Evolutionary conservation across 306 rosid genomes (phyloP).

Genomic region (Lablab purpureus): DNA sequence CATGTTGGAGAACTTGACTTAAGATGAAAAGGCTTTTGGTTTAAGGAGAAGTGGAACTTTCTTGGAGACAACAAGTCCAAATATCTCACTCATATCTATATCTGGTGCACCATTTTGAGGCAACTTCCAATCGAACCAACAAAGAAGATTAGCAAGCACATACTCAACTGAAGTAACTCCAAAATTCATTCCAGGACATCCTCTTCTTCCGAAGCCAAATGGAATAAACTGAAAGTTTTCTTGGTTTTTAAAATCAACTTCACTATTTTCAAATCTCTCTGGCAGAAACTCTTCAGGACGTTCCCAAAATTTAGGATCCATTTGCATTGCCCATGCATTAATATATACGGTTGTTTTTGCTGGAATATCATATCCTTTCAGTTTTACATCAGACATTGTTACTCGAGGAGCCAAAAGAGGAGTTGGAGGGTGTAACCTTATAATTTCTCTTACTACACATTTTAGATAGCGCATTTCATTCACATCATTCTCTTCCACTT

Average conservation of each 20-base stretch:
- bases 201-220: constrained; percentile 51
- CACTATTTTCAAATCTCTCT: constrained; percentile 43
- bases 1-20: not conserved
- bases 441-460: constrained; percentile 58
- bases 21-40: constrained; percentile 9
- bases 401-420: constrained; percentile 54
- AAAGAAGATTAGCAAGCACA: constrained; percentile 55
- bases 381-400: constrained; percentile 35
- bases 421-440: constrained; percentile 59
- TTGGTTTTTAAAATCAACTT: constrained; percentile 33
- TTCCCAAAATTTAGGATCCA: constrained; percentile 48
- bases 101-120: not conserved
- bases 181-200: constrained; percentile 44
- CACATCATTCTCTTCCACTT: constrained; percentile 52
- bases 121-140: constrained; percentile 50
- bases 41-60: constrained; percentile 46
- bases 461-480: constrained; percentile 60
- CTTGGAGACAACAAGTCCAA: constrained; percentile 29
- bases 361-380: constrained; percentile 56
- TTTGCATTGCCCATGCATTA: constrained; percentile 62
- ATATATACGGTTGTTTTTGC: constrained; percentile 49
- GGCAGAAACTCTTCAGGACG: constrained; percentile 42
- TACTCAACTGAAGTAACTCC: constrained; percentile 26
- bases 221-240: constrained; percentile 31
- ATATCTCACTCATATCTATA: constrained; percentile 41